Evolutionary conservation across 2,329 filamentous ascomycete genomes (phyloP), one percentile per base, ranked within the genome.

Genomic region (Paecilomyces niveus): DNA sequence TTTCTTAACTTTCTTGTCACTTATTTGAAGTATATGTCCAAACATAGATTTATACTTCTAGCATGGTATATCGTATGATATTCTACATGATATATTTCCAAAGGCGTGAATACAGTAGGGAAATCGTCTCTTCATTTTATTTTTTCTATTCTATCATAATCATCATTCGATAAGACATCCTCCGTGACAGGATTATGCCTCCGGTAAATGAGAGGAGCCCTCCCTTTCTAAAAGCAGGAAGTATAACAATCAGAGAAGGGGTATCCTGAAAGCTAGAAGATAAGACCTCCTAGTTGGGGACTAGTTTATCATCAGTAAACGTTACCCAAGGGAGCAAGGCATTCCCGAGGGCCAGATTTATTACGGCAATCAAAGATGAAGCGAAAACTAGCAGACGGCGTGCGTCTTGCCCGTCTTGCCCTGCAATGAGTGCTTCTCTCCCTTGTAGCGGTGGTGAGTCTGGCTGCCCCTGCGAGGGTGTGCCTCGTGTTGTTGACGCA

Each of bases 371-470:
- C 26, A 45, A 45, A 8, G n/a, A 4, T 8, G 39, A 45, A 18
- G 39, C n/a, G 3, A 7, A 45, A 45, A 18, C 39, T 84, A 96
- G 76, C 92, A 97, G 59, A 95, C 80, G 45, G 85, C 87, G 74
- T 96, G 92, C 1, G 91, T 93, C 84, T 97, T 97, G 57, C 91
- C 92, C 59, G 85, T 84, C 84, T 94, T 92, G 15, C 90, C 92
- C 77, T 96, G 90, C 65, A 97, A 78, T 58, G 89, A 93, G 76
- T 97, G 93, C 66, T 85, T 84, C 78, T 96, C 92, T 62, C 88
- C 84, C 76, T 87, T 74, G 69, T 83, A 88, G 53, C 81, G 73
- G 2, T 67, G 59, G 62, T 78, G 77, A 39, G 69, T 82, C 61
- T 85, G 80, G 57, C 76, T 80, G 26, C 80, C 72, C 70, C 83